These are phyloP conservation scores for Thuja plicata DNA, from an alignment of 83 land plant genomes.

Conservation along the genomic window DNA sequence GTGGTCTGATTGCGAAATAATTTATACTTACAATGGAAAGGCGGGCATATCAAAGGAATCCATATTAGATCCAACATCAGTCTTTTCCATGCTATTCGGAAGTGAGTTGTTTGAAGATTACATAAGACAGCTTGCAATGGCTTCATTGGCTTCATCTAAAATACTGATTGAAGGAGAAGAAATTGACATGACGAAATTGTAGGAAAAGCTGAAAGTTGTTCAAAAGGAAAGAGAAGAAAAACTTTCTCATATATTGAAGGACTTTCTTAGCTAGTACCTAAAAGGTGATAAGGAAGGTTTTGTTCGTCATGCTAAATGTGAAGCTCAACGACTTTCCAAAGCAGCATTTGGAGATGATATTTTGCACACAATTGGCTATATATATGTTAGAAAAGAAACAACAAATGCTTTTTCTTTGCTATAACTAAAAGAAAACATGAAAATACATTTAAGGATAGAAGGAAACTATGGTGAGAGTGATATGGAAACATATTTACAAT, in stretches of 20 bases:
- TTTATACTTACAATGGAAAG: no score
- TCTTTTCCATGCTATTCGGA: no score
- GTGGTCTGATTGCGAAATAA: no score
- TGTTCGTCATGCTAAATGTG: slow-evolving; percentile 45
- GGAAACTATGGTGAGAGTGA: slow-evolving; percentile 27
- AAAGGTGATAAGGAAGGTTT: slow-evolving; percentile 65
- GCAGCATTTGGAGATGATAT: slow-evolving; percentile 67
- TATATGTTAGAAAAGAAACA: slow-evolving; percentile 63
- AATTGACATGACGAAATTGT: no score
- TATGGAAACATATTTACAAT: slow-evolving; percentile 28
- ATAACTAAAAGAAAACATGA: slow-evolving; percentile 62
- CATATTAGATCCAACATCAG: no score
- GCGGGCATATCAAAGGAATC: no score
- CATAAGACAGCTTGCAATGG: no score
- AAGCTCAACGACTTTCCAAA: slow-evolving; percentile 64
- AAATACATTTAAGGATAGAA: slow-evolving; percentile 33
- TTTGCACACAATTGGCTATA: slow-evolving; percentile 66
- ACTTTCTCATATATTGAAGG: slow-evolving; percentile 46
- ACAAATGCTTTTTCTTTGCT: slow-evolving; percentile 63
- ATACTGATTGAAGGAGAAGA: no score
- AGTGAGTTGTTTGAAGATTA: no score
- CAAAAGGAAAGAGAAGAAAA: slow-evolving; percentile 70
- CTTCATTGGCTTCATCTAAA: no score
- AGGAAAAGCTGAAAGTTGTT: no score
- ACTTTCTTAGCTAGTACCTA: slow-evolving; percentile 56